phyloP scores from a whole-genome alignment of 345 rosid genomes.

The Capsella bursapastoris region DNA sequence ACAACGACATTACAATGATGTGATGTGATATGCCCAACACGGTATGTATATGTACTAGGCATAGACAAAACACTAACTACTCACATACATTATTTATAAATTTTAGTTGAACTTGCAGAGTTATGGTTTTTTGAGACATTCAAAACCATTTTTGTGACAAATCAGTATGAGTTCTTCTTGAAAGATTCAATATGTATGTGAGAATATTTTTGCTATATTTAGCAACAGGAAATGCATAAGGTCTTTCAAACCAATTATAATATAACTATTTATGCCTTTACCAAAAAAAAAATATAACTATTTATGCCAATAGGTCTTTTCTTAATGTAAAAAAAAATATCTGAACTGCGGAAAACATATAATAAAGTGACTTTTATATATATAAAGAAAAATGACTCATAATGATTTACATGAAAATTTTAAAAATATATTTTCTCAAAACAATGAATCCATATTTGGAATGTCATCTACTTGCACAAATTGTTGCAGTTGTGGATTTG shows the following conservation, averaged over 20 bases:
- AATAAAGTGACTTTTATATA: neutral
- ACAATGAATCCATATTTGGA: slow-evolving; percentile 16
- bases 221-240: neutral
- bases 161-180: neutral
- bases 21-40: slow-evolving; percentile 42
- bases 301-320: neutral
- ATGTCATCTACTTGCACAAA: slow-evolving; percentile 28
- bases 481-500: slow-evolving; percentile 16
- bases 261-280: no score
- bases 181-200: neutral
- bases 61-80: slow-evolving; percentile 2
- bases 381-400: neutral
- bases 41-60: neutral
- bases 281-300: neutral
- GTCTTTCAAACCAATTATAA: neutral
- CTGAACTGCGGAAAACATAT: no score
- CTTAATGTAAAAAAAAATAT: neutral
- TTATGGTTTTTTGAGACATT: neutral
- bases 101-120: neutral
- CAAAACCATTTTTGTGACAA: neutral
- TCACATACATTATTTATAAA: neutral
- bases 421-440: neutral
- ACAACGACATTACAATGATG: slow-evolving; percentile 36
- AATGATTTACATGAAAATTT: neutral
- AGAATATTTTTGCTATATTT: neutral